A percentile compares a stretch with the other conserved stretches of the same genome.
Conservation (phyloP, 306 rosid species). For the Heteromeles arbutifolia region DNA sequence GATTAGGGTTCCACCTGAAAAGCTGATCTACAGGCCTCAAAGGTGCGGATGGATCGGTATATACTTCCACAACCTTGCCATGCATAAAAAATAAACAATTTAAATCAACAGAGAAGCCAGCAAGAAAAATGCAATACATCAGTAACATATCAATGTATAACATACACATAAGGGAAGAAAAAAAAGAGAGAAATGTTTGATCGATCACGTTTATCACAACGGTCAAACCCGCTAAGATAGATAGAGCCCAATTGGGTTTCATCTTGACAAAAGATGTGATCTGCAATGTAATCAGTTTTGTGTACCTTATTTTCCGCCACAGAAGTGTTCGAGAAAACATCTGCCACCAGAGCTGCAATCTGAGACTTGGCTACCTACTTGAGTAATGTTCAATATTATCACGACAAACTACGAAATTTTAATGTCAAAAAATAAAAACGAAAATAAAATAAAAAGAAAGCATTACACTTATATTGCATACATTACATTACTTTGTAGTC, state of each 20-base stretch:
- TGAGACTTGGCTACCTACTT: constrained; percentile 66
- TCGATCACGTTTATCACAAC: neutral
- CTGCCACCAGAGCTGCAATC: constrained; percentile 80
- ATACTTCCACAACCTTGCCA: constrained; percentile 71
- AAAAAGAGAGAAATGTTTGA: neutral
- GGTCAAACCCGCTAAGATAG: neutral
- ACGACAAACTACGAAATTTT: neutral
- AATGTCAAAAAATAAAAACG: neutral
- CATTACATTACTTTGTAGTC: constrained; percentile 99
- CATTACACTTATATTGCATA: constrained; percentile 50
- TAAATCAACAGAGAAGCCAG: neutral
- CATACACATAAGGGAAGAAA: neutral
- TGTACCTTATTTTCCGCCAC: constrained; percentile 92
- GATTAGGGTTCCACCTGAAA: constrained; percentile 45
- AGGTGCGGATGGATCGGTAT: constrained; percentile 66
- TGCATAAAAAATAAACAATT: neutral
- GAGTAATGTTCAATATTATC: neutral
- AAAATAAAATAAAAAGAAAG: neutral
- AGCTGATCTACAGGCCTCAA: constrained; percentile 57
- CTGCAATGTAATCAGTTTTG: neutral
- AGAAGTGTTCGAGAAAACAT: constrained; percentile 81
- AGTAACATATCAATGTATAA: neutral
- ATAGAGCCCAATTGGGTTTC: neutral
- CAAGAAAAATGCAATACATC: neutral
- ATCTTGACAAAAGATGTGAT: neutral